Conservation (phyloP, 106 monocot species). For the Dendrobium catenatum region DNA sequence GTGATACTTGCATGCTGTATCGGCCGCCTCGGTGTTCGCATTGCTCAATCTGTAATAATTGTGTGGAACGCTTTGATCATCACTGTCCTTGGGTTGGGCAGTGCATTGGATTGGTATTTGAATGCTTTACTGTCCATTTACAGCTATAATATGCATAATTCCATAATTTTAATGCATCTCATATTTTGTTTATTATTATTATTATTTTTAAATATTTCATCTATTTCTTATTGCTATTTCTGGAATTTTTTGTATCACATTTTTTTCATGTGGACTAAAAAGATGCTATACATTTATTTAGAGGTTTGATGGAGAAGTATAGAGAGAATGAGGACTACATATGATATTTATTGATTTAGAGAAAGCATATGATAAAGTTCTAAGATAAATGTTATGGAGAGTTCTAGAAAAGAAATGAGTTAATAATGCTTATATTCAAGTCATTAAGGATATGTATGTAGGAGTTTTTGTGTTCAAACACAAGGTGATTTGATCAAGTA, state of each 20-base stretch:
- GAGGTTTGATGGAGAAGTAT: too few species aligned
- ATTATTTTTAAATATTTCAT: not conserved
- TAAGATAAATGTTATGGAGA: too few species aligned
- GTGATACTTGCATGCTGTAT: conserved; percentile 33
- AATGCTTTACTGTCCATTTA: not conserved
- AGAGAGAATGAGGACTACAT: too few species aligned
- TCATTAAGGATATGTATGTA: too few species aligned
- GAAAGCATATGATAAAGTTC: too few species aligned
- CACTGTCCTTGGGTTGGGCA: conserved; percentile 41
- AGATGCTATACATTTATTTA: too few species aligned
- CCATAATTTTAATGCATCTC: not conserved
- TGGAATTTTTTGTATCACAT: not conserved
- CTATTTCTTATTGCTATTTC: not conserved
- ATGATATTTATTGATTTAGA: too few species aligned
- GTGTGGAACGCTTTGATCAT: conserved; percentile 39
- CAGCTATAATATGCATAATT: not conserved
- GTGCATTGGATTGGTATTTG: conserved; percentile 28
- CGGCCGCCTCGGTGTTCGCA: conserved; percentile 33
- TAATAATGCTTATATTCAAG: too few species aligned
- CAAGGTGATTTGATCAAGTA: too few species aligned
- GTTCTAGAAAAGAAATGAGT: too few species aligned
- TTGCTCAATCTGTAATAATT: conserved; percentile 37
- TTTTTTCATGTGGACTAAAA: not conserved
- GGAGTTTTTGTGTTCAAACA: too few species aligned
- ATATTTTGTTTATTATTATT: not conserved